phyloP scores from a whole-genome alignment of 768 basidiomycete genomes.

The Gelatoporia subvermispora region DNA sequence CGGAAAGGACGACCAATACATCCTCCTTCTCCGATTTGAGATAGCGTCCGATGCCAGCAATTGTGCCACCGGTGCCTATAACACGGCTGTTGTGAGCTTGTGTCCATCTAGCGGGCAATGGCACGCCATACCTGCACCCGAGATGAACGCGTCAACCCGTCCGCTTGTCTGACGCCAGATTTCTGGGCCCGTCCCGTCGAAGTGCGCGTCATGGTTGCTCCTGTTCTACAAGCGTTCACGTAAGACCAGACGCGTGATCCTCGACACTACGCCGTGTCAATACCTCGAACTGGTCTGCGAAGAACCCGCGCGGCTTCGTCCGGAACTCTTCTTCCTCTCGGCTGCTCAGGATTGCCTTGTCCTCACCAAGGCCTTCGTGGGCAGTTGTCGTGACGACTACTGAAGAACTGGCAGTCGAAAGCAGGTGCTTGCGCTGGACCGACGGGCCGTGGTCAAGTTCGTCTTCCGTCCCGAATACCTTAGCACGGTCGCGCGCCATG shows the following conservation, averaged over 20 bases:
- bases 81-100: background rate
- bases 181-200: conserved; percentile 86
- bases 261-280: background rate
- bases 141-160: conserved; percentile 75
- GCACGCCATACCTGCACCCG: conserved; percentile 67
- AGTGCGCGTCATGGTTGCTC: conserved; percentile 90
- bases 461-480: conserved; percentile 56
- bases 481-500: conserved; percentile 75
- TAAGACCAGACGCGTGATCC: background rate
- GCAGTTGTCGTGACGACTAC: conserved; percentile 52
- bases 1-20: conserved; percentile 70
- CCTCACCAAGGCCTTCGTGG: conserved; percentile 25
- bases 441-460: conserved; percentile 6
- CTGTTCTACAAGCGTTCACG: conserved; percentile 52
- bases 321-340: conserved; percentile 38
- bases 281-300: conserved; percentile 95
- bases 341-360: conserved; percentile 21
- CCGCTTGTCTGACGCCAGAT: conserved; percentile 93
- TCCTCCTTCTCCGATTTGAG: conserved; percentile 71
- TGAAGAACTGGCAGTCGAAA: conserved; percentile 39
- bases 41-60: conserved; percentile 78
- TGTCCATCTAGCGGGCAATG: background rate
- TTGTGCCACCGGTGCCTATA: conserved; percentile 91
- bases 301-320: conserved; percentile 72
- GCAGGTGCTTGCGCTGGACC: conserved; percentile 9